Evolutionary conservation across 768 basidiomycete genomes (phyloP), one percentile per base, ranked within the genome.

Genomic region (Boletus rubroflammeus): DNA sequence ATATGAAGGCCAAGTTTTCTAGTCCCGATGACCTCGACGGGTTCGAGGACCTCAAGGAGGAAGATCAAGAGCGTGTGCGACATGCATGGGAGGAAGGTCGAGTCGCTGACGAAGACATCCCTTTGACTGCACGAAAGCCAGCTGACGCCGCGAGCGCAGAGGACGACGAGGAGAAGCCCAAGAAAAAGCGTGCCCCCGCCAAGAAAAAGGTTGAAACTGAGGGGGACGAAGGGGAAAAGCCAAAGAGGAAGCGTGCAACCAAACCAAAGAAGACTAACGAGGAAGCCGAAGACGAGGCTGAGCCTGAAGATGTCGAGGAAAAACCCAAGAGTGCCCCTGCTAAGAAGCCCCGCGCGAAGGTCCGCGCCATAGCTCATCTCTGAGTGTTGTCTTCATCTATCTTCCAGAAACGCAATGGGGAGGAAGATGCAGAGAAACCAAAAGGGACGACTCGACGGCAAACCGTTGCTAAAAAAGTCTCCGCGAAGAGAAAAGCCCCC

Each of bases 61-160:
- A 82, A 40, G 92, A 95, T 66, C 77, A 95, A 69, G 81, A 76
- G 6, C 85, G 83, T 54, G 68, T 97, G 39, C 73, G 67, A 52
- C 81, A 78, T 62, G 93, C 95, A 1, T 92, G 81, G 77, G 81
- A 89, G 46, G 81, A 78, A 1, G 93, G 88, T 5, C 77, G 85
- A 32, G 89, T 97, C 46, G 90, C 83, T 6, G 83, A 86, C 32
- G 93, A 86, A 61, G 94, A 96, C 62, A 83, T 95, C 38, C 91
- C 91, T 6, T 83, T 81, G 31, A 78, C 77, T 17, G 90, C 90
- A 4, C 77, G 77, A 57, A 91, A 88, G 60, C 70, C 80, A 8
- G 76, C 68, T 5, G 81, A 65, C 14, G 78, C 35, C 13, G 78
- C 23, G 17, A 35, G 35, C 23, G 32, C 73, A 7, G 75, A 76